Base-by-base conservation (phyloP, 2,329 filamentous ascomycete genomes). In the Trichoderma sp. region DNA sequence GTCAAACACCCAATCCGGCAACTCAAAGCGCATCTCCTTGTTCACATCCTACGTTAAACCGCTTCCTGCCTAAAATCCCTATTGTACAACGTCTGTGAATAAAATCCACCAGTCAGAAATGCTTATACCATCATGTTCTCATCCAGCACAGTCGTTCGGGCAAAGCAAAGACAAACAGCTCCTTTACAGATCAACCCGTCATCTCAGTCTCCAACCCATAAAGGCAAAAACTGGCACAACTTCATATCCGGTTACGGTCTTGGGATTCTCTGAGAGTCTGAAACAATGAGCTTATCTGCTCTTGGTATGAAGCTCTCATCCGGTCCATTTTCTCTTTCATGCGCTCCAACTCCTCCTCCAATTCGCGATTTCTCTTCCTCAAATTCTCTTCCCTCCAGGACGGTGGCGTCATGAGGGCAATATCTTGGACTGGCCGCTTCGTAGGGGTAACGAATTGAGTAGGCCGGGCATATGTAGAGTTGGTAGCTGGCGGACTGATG, bases 41-140 rank as follows among this genome's bases (percentile, higher is more conserved):
- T 34, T 50, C 26, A 28, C 64, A 67, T 39, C 64, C 63, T 20
- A 53, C 50, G 50, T 28, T 39, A 9, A 36, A 26, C 50, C 47
- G 15, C 13, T 67, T 36, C 32, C 20, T 34, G 64, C 50, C 50
- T 20, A 28, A 39, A 20, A 34, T 34, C 11, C 28, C 11, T 13
- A 59, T 26, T 39, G 5, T 50, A 57, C 30, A 57, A 39, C 50
- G 26, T 6, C 4, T 57, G 47, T 68, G 17, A 32, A 68, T 68
- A 43, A 58, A 65, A 59, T 47, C 65, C 65, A 59, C 53, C 65
- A 68, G 34, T 68, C 64, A 43, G 65, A 26, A 68, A 68, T 23
- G 26, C 15, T 43, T 30, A 68, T 39, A 23, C 30, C 50, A 17
- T 59, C 53, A 39, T 43, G 17, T 17, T 57, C 7, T 28, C 64